phyloP scores from a whole-genome alignment of 257 asterid species.

The Nicotiana knightiana region DNA sequence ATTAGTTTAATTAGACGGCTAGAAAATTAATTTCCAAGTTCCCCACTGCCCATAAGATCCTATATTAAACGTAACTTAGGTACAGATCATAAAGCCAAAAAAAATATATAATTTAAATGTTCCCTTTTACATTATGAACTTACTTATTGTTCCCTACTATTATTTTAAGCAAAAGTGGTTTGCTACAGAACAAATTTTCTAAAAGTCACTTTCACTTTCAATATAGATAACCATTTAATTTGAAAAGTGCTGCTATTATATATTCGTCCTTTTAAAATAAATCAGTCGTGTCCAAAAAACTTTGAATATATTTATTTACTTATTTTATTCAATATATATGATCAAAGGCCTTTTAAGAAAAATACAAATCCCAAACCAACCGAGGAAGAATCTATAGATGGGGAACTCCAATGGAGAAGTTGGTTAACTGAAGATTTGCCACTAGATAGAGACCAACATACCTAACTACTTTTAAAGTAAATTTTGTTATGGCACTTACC shows the following conservation, averaged over 20 bases:
- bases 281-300: not conserved
- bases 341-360: not conserved
- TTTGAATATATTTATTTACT: not conserved
- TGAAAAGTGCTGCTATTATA: not conserved
- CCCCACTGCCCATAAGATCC: not conserved
- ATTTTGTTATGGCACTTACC: not conserved
- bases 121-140: not conserved
- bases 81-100: slow-evolving; percentile 3
- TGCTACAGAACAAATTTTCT: slow-evolving; percentile 3
- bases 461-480: not conserved
- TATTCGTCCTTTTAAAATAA: not conserved
- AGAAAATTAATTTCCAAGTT: not conserved
- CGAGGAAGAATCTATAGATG: not conserved
- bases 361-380: not conserved
- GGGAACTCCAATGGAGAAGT: not conserved
- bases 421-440: slow-evolving; percentile 1
- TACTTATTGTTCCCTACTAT: not conserved
- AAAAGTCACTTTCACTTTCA: slow-evolving; percentile 4
- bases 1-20: not conserved
- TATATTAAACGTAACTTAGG: not conserved
- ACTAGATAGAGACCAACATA: not conserved
- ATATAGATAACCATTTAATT: not conserved
- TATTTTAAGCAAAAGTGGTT: not conserved
- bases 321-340: not conserved
- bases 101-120: not conserved